phyloP scores from a whole-genome alignment of 2,329 filamentous ascomycete species.

The Xylariaceae sp. region DNA sequence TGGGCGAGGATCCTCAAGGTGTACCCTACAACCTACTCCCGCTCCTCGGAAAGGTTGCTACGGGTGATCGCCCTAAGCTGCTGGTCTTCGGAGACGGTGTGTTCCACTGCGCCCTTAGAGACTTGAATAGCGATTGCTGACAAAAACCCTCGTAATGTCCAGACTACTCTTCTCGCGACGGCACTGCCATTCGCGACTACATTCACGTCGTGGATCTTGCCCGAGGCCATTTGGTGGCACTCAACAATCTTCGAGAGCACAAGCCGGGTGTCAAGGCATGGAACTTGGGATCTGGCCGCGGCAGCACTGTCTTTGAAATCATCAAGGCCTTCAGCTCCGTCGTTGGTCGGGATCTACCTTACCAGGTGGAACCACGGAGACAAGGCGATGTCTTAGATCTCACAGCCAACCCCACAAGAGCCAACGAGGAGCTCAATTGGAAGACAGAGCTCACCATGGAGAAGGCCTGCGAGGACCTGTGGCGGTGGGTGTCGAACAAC shows the following conservation, averaged over 20 bases:
- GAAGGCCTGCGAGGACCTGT: conserved; percentile 88
- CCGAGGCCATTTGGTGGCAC: conserved; percentile 78
- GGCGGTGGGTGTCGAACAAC: conserved; percentile 97
- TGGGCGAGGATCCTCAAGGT: conserved; percentile 97
- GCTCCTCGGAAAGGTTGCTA: conserved; percentile 90
- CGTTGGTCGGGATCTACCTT: conserved; percentile 80
- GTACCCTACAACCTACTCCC: conserved; percentile 95
- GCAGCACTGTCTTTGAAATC: conserved; percentile 96
- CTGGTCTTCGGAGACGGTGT: conserved; percentile 89
- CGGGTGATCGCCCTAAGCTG: conserved; percentile 89
- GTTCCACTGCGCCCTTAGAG: conserved; percentile 23
- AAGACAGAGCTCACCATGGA: conserved; percentile 87
- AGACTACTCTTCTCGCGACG: conserved; percentile 90
- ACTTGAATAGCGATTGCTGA: conserved; percentile 9
- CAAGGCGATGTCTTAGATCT: conserved; percentile 91
- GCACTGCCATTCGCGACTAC: conserved; percentile 95
- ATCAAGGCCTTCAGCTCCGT: conserved; percentile 88
- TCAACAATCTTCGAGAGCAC: conserved; percentile 81
- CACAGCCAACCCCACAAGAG: conserved; percentile 83
- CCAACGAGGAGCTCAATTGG: conserved; percentile 88
- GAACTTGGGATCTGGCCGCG: conserved; percentile 93
- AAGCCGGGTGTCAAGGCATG: conserved; percentile 89
- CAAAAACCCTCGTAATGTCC: no score
- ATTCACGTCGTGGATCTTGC: conserved; percentile 94
- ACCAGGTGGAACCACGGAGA: conserved; percentile 78